Percentiles rank a stretch among this genome's conserved stretches.
These are phyloP conservation scores for Chimonanthus praecox DNA, from an alignment of 164 flowering plant genomes.

Conservation along the genomic window DNA sequence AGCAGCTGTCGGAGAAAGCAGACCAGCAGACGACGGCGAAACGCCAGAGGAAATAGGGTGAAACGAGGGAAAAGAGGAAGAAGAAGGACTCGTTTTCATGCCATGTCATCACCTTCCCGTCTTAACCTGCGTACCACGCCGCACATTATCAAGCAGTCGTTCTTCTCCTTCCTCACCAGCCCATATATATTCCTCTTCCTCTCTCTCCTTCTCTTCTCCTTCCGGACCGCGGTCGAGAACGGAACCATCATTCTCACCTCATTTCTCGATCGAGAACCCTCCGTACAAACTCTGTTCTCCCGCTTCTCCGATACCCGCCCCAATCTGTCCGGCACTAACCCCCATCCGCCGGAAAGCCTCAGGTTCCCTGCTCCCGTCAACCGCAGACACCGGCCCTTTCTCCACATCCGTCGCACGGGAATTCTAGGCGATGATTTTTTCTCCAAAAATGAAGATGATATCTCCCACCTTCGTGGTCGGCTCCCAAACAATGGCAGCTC, in stretches of 20 bases:
- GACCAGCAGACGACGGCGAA: no score
- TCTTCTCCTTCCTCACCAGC: constrained; percentile 36
- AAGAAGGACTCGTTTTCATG: neutral
- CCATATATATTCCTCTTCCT: constrained; percentile 55
- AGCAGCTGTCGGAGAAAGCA: no score
- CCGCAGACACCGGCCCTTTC: constrained; percentile 37
- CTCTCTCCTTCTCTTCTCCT: constrained; percentile 68
- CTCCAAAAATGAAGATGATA: constrained; percentile 56
- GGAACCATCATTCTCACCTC: constrained; percentile 59
- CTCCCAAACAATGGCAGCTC: constrained; percentile 14
- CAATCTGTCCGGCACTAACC: constrained; percentile 20
- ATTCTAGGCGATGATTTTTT: constrained; percentile 87
- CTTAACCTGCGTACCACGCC: constrained; percentile 51
- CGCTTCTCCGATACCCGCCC: constrained; percentile 35
- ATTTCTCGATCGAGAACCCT: constrained; percentile 78
- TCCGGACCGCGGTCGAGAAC: constrained; percentile 62
- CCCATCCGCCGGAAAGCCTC: constrained; percentile 28
- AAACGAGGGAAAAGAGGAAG: neutral
- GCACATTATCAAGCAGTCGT: constrained; percentile 41
- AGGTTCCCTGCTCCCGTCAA: neutral
- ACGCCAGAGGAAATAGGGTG: neutral
- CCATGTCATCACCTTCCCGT: constrained; percentile 12
- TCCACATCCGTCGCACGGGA: constrained; percentile 79
- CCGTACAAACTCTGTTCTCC: constrained; percentile 61
- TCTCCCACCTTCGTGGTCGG: constrained; percentile 17